Evolutionary conservation across 306 rosid species (phyloP).

Genomic region (Ziziphus jujuba): DNA sequence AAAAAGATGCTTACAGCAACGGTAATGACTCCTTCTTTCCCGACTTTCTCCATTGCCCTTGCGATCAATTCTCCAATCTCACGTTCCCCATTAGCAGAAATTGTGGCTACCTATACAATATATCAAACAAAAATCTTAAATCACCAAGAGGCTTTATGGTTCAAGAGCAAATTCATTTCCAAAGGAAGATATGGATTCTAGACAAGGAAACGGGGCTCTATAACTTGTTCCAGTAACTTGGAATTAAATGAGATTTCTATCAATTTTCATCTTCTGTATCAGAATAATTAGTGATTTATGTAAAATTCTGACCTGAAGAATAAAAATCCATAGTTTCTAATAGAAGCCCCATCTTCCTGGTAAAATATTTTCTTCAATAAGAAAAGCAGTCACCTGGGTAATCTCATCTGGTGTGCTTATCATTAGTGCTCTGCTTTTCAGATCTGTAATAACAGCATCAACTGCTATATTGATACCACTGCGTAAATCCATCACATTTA

Average conservation of each 20-base stretch:
- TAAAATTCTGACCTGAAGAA: constrained; percentile 2
- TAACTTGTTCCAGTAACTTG: not conserved
- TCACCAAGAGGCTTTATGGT: not conserved
- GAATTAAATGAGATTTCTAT: not conserved
- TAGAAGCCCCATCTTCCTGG: constrained; percentile 12
- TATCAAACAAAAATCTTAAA: constrained; percentile 12
- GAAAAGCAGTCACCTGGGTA: constrained; percentile 65
- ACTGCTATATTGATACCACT: constrained; percentile 85
- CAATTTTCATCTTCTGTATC: not conserved
- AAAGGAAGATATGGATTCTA: not conserved
- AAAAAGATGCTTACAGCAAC: constrained; percentile 58
- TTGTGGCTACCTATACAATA: constrained; percentile 73
- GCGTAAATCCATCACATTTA: constrained; percentile 89
- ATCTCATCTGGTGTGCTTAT: constrained; percentile 91
- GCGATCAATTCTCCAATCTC: constrained; percentile 93
- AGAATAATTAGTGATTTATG: constrained; percentile 8
- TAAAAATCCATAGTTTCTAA: constrained; percentile 21
- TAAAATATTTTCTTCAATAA: not conserved
- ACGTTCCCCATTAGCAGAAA: constrained; percentile 91
- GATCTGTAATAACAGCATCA: constrained; percentile 72
- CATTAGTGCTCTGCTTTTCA: constrained; percentile 82
- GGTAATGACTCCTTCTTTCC: constrained; percentile 94
- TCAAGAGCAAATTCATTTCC: not conserved
- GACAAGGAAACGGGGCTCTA: not conserved
- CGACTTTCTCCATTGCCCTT: constrained; percentile 98